Base-by-base conservation (phyloP, 352 stramenopile species). In the Thalassiosira hispida region DNA sequence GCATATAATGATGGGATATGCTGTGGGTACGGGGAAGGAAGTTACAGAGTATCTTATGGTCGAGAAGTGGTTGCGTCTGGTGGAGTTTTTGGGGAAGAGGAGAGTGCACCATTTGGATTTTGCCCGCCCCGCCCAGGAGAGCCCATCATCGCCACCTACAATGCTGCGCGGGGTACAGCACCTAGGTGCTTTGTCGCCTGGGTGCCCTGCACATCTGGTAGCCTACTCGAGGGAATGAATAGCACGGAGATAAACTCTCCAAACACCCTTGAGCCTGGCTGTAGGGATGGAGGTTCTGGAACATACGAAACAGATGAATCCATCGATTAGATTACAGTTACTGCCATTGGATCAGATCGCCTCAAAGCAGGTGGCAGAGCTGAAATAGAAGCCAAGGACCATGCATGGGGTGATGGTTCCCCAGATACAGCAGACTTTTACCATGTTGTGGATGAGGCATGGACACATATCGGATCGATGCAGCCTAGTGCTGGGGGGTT, bases 361-460 rank as follows among this genome's bases (percentile, higher is more conserved):
- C 38, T 76, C 18, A 16, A 59, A 33, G 42, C 5, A 14, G 67
- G 67, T 4, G n/a, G 16, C 7, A 18, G 25, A 1, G 40, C 44
- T 22, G 29, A n/a, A 35, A 49, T 76, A 22, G 18, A 57, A 57
- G 64, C 66, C 3, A 53, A 5, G 8, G 73, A 77, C 12, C 56
- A 33, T 4, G 53, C 62, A 20, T 81, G 44, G 40, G 12, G 7
- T 12, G 20, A 42, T 52, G 64, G 64, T 18, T 22, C 9, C 14
- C 9, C 14, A 6, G 55, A 81, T 55, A 23, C 2, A 9, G 73
- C 64, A 22, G 73, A 81, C 31, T 81, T 81, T 68, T 81, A 81
- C 29, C 53, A 71, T 20, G 22, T 33, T 64, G 53, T 23, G 9
- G 23, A 22, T 25, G 65, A 71, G 49, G 20, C 57, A n/a, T 81